Evolutionary conservation across 805 yeast species (phyloP), one percentile per base, ranked within the genome.

Genomic region (Candida broadrunensis): DNA sequence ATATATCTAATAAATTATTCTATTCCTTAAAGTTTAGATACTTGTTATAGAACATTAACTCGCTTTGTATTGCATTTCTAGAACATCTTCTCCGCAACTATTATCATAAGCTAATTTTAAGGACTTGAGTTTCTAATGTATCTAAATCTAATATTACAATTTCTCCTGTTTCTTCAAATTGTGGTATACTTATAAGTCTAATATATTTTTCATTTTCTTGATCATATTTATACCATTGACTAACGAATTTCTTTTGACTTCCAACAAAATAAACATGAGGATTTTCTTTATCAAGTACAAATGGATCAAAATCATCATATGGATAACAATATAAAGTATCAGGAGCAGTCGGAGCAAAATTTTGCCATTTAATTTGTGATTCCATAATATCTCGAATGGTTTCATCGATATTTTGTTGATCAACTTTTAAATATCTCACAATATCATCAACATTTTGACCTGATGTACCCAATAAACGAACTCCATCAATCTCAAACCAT

Each of bases 291-390:
- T 37, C 45, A n/a, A 93, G 65, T 2, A 81, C 69, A 59, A 91
- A 88, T 3, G 98, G 98, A 60, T 93, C 98, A 2, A 56, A 52
- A 19, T 80, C 78, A 9, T 75, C 74, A 53, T 73, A 90, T 1
- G 99, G 97, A 52, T 88, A 89, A 49, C 95, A 82, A 74, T 90
- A 85, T 33, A 93, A 64, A 0, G 99, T 93, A 55, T 93, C 98
- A 0, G 99, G 99, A 1, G 97, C 95, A 0, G 97, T 89, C 2
- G 99, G 99, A 1, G 87, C 81, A 18, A 87, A 70, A 54, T 88
- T 88, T 53, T 89, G 91, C 96, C 97, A 90, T 35, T 68, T 64
- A 27, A 93, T 55, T 0, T 87, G 84, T 13, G 80, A 71, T 50
- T 82, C 85, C 67, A 91, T 72, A 16, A 65, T 51, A 4, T 54